Base-by-base conservation (phyloP, 768 basidiomycete species). In the Suillus discolor region DNA sequence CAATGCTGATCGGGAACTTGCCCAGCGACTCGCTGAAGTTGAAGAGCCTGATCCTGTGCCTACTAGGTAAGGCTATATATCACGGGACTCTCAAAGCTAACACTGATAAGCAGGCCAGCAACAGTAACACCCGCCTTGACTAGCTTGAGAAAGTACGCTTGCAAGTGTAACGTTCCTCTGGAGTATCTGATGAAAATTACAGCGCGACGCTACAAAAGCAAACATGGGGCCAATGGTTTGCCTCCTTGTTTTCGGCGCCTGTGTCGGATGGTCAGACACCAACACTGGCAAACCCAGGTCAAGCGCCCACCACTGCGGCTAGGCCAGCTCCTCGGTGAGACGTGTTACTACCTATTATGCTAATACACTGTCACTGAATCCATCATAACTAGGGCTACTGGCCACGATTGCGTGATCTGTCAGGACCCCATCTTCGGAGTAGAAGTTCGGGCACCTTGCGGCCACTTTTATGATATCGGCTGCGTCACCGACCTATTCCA, bases 401-500 rank as follows among this genome's bases (percentile, higher is more conserved):
- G 75, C 51, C 73, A 79, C 42, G 67, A 72, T 20, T 80, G 79
- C 66, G 74, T 79, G 20, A 68, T 78, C 18, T 81, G 80, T 62
- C 72, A 70, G 47, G 79, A 81, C 41, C 66, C 71, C 1, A 80
- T 79, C 31, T 34, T 42, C 16, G 72, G 70, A 25, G 47, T 44
- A 1, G 74, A 74, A 64, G 31, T 79, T 6, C 72, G 68, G 6
- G 73, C 75, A 0, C 75, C 75, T 1, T 82, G 81, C 61, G 72
- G 74, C 31, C 78, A 82, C 65, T 67, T 67, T 64, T 81, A 80
- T 63, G 79, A 79, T 61, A 64, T 67, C 13, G 68, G 1, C n/a
- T 82, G 81, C 66, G 12, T 76, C 36, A 71, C 72, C 4, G 68
- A 75, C 42, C 74, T 82, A 57, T 79, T 81, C 72, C 65, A 75